Percentiles rank a stretch among this genome's conserved stretches.
Evolutionary conservation across 1,284 basidiomycete species (phyloP).

Genomic region (Clitocybe nebularis): DNA sequence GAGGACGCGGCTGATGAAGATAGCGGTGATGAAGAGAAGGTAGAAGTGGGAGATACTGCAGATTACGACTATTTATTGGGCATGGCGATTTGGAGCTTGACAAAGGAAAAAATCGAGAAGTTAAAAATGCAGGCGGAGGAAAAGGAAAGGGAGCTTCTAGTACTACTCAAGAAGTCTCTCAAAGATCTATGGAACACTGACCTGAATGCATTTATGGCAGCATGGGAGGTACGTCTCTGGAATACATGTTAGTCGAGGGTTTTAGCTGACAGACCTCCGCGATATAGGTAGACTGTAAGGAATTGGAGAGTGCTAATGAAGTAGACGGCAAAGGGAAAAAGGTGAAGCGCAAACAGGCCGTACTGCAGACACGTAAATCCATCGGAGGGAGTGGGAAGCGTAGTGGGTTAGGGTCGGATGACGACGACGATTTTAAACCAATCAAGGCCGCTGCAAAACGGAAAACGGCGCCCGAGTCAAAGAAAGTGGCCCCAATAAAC

Average conservation of each 20-base stretch:
- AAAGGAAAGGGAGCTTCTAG: conserved; percentile 83
- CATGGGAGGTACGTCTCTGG: conserved; percentile 74
- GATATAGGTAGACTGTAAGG: conserved; percentile 56
- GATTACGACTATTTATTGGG: conserved; percentile 95
- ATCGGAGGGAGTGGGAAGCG: conserved; percentile 42
- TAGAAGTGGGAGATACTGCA: conserved; percentile 44
- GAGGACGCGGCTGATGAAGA: conserved; percentile 64
- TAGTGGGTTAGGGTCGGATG: conserved; percentile 46
- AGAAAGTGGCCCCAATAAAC: too few relatives aligned
- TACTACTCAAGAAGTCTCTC: conserved; percentile 76
- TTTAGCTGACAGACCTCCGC: neutral
- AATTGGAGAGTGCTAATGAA: conserved; percentile 52
- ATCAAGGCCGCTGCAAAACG: conserved; percentile 53
- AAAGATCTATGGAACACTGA: conserved; percentile 91
- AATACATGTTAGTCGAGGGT: too few relatives aligned
- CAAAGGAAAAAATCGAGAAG: conserved; percentile 92
- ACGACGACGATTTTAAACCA: conserved; percentile 72
- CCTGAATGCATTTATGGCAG: conserved; percentile 77
- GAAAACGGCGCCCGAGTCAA: conserved; percentile 17
- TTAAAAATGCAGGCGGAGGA: conserved; percentile 76
- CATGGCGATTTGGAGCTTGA: conserved; percentile 96
- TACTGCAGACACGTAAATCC: conserved; percentile 70
- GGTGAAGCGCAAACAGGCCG: conserved; percentile 74
- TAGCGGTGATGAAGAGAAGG: conserved; percentile 61
- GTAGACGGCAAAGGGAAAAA: conserved; percentile 57